A percentile compares a stretch with the other conserved stretches of the same genome.
These are phyloP conservation scores for Mucor indicus DNA, from an alignment of 371 early-diverging fungal genomes.

Conservation along the genomic window DNA sequence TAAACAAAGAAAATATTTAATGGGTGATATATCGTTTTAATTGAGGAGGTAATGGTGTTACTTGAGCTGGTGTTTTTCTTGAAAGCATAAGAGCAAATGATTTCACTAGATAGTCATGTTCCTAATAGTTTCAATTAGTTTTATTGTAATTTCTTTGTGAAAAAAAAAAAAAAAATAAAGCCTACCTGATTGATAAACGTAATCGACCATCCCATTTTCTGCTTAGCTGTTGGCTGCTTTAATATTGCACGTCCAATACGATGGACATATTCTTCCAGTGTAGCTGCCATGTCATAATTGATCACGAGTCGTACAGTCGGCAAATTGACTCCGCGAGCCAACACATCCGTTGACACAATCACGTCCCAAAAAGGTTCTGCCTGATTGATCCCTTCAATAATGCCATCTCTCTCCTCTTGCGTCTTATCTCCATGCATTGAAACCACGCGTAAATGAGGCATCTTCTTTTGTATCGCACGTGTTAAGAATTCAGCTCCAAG, in stretches of 20 bases:
- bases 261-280: slow-evolving; percentile 58
- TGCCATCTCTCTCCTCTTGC: slow-evolving; percentile 42
- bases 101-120: slow-evolving; percentile 44
- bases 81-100: slow-evolving; percentile 50
- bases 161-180: too few species aligned
- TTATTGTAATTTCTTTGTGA: too few species aligned
- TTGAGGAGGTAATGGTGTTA: slow-evolving; percentile 56
- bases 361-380: slow-evolving; percentile 37
- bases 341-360: slow-evolving; percentile 53
- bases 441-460: slow-evolving; percentile 29
- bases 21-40: slow-evolving; percentile 18
- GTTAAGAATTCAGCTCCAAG: slow-evolving; percentile 55
- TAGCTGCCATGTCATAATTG: slow-evolving; percentile 61
- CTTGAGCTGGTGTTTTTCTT: slow-evolving; percentile 34
- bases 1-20: background rate
- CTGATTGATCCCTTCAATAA: slow-evolving; percentile 35
- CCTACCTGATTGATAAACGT: slow-evolving; percentile 59
- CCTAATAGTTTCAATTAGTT: too few species aligned
- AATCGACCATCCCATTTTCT: slow-evolving; percentile 46
- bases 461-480: slow-evolving; percentile 43
- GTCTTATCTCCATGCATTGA: slow-evolving; percentile 57
- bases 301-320: slow-evolving; percentile 49
- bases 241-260: slow-evolving; percentile 55
- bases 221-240: slow-evolving; percentile 24
- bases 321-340: slow-evolving; percentile 56